A percentile compares a stretch with the other conserved stretches of the same genome.
phyloP scores from a whole-genome alignment of 805 yeast genomes.

The Metschnikowia gelsemii region DNA sequence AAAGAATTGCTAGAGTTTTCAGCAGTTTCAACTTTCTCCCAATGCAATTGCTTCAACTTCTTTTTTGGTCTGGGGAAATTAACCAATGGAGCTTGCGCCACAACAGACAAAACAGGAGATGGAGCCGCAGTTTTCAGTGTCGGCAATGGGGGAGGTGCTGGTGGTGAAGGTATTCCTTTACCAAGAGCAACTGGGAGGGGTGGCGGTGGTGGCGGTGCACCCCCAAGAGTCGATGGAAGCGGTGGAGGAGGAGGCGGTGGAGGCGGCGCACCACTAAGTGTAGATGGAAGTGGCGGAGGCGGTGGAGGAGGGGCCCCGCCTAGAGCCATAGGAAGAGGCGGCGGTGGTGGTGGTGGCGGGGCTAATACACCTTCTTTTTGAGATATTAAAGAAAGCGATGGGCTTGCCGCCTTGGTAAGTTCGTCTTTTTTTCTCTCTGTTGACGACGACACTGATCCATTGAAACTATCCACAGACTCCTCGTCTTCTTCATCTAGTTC shows the following conservation, averaged over 20 bases:
- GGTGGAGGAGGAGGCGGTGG: constrained; percentile 31
- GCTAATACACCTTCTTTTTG: constrained; percentile 23
- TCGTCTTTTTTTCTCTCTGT: not conserved
- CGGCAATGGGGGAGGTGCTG: constrained; percentile 29
- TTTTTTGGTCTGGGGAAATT: constrained; percentile 56
- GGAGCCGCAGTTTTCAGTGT: constrained; percentile 8
- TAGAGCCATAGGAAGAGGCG: constrained; percentile 15
- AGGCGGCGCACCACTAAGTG: constrained; percentile 8
- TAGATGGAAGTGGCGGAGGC: constrained; percentile 16
- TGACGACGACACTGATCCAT: not conserved
- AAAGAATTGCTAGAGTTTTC: constrained; percentile 51
- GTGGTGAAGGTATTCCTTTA: constrained; percentile 22
- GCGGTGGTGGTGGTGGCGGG: constrained; percentile 27
- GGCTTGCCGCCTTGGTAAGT: not conserved
- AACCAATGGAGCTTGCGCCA: constrained; percentile 34
- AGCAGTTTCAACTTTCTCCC: constrained; percentile 66
- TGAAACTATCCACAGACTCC: constrained; percentile 14
- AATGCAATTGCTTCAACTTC: constrained; percentile 74
- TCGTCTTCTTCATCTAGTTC: constrained; percentile 14
- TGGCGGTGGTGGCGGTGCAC: constrained; percentile 26
- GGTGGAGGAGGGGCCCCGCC: constrained; percentile 2
- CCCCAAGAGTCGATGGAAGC: constrained; percentile 24
- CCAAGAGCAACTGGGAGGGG: constrained; percentile 26
- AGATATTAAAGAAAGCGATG: not conserved
- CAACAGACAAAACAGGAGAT: constrained; percentile 15